A percentile compares a stretch with the other conserved stretches of the same genome.
These are phyloP conservation scores for Planoprotostelium fungivorum DNA, from an alignment of 78 protist species.

Conservation along the genomic window DNA sequence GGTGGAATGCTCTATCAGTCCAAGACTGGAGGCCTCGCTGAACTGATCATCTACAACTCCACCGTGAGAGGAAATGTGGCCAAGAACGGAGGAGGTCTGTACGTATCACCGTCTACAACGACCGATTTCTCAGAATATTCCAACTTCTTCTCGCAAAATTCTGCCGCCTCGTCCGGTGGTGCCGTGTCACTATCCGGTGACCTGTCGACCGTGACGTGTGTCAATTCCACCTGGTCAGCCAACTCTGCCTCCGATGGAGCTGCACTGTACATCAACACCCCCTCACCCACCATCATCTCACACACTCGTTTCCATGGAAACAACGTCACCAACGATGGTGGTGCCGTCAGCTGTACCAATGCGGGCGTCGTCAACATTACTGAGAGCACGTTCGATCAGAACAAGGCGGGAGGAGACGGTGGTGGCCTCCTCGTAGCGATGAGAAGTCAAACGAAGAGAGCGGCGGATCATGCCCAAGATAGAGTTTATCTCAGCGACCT, in stretches of 20 bases:
- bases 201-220: background rate
- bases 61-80: background rate
- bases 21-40: background rate
- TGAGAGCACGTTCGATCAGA: background rate
- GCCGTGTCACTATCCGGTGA: background rate
- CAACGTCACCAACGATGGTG: background rate
- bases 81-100: background rate
- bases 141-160: too few relatives aligned
- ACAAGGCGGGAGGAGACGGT: background rate
- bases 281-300: background rate
- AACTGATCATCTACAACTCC: background rate
- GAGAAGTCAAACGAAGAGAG: too few relatives aligned
- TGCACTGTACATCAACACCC: background rate
- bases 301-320: background rate
- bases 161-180: background rate
- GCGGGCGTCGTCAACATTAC: background rate
- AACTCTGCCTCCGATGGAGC: background rate
- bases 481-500: too few relatives aligned
- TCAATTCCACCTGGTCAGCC: background rate
- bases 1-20: background rate
- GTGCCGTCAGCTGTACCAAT: background rate
- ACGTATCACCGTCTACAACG: background rate
- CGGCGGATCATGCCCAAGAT: too few relatives aligned
- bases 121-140: background rate
- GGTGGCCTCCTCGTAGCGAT: background rate